Evolutionary conservation across 768 basidiomycete species (phyloP).

Genomic region (Mycena polygramma): DNA sequence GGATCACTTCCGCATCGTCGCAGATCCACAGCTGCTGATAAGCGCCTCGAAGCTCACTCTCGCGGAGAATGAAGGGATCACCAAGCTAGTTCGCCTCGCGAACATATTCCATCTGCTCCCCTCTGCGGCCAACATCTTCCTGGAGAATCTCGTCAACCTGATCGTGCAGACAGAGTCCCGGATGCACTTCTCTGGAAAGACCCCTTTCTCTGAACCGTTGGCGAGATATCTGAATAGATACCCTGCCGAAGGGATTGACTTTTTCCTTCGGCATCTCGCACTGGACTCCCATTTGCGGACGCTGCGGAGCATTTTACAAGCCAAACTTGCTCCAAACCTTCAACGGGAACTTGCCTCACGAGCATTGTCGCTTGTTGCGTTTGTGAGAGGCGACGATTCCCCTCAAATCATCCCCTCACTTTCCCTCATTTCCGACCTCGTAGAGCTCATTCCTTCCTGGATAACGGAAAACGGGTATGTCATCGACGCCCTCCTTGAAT

Average conservation of each 20-base stretch:
- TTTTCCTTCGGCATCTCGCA: conserved; percentile 84
- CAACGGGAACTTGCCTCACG: conserved; percentile 76
- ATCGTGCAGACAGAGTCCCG: conserved; percentile 94
- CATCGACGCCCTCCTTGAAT: conserved; percentile 75
- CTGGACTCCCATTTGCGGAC: conserved; percentile 87
- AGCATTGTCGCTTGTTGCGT: conserved; percentile 66
- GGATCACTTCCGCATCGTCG: conserved; percentile 94
- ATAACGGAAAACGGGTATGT: conserved; percentile 74
- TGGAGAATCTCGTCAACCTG: conserved; percentile 87
- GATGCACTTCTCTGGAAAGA: conserved; percentile 90
- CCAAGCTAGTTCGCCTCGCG: conserved; percentile 93
- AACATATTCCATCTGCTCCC: conserved; percentile 98
- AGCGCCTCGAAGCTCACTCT: conserved; percentile 85
- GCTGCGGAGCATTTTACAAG: conserved; percentile 84
- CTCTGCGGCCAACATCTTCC: conserved; percentile 91
- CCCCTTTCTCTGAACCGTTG: conserved; percentile 93
- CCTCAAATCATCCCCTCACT: conserved; percentile 76
- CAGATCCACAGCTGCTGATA: conserved; percentile 88
- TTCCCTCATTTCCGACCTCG: conserved; percentile 82
- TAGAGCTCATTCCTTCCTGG: conserved; percentile 77
- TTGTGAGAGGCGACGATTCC: conserved; percentile 64
- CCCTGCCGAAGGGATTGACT: conserved; percentile 85
- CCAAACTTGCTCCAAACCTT: conserved; percentile 81
- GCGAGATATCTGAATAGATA: conserved; percentile 94
- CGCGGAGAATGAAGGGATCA: conserved; percentile 90